Base-by-base conservation (phyloP, 257 asterid species). In the Voacanga thouarsii region DNA sequence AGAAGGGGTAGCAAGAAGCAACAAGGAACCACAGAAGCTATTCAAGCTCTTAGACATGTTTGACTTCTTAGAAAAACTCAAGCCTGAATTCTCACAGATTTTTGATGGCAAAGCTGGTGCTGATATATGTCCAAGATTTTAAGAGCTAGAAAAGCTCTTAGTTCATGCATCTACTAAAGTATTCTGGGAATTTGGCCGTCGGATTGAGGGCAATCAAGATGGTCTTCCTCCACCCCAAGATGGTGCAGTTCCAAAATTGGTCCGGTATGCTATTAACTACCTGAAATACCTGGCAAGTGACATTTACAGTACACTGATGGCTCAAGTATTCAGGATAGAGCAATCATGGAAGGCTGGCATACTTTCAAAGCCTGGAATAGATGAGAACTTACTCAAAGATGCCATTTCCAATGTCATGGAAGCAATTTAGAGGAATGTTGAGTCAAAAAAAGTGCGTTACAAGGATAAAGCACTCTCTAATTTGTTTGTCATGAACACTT, bases 1-100 rank as follows among this genome's bases (percentile, higher is more conserved):
- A 0, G 98, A 93, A 77, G 98, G 97, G 44, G 91, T 91, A 2
- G 93, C 98, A 6, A 76, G 97, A 72, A 88, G 98, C 85, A 87
- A 80, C 21, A 93, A 90, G 78, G 97, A 90, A 49, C 93, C 98
- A 23, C 97, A 93, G 82, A 93, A 93, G 85, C 84, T 93, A 24
- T 93, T 93, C 86, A 93, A 90, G 87, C 98, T 93, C 12, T 68
- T 93, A n/a, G 97, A 93, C 82, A 91, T 90, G 96, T 88, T 88
- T 30, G 89, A 84, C 3, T 88, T 93, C 0, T 79, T 93, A 12
- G 92, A 90, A 44, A 87, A 73, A n/a, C 88, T 93, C 30, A 90
- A 88, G 60, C 86, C 90, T 0, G 80, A 87, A 1, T 88, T 91
- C 82, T 49, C 79, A 0, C 75, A 81, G 14, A 83, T 89, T 51